Evolutionary conservation across 2,329 filamentous ascomycete species (phyloP).

Genomic region (Capronia coronata): DNA sequence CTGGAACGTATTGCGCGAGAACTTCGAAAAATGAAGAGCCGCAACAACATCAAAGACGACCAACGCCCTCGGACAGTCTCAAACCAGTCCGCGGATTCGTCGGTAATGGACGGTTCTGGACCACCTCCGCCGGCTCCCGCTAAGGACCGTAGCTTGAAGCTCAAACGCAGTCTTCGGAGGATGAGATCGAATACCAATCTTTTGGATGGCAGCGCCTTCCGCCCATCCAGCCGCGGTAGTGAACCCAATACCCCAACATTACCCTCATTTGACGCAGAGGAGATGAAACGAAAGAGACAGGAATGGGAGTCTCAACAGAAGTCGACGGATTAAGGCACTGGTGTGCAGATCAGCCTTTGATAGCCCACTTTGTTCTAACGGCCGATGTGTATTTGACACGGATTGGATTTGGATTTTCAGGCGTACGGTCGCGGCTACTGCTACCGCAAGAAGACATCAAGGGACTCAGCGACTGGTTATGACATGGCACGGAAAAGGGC

Average conservation of each 20-base stretch:
- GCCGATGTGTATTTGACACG: slow-evolving; percentile 9
- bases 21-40: slow-evolving; percentile 53
- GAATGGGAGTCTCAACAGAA: slow-evolving; percentile 43
- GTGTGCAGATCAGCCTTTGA: slow-evolving; percentile 13
- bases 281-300: slow-evolving; percentile 43
- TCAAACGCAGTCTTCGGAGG: slow-evolving; percentile 32
- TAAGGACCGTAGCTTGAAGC: slow-evolving; percentile 28
- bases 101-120: slow-evolving; percentile 11
- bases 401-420: slow-evolving; percentile 10
- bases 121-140: slow-evolving; percentile 18
- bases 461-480: slow-evolving; percentile 15
- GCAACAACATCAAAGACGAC: slow-evolving; percentile 44
- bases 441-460: slow-evolving; percentile 16
- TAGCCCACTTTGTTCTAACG: slow-evolving; percentile 14
- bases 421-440: slow-evolving; percentile 24
- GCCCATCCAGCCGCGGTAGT: slow-evolving; percentile 32
- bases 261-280: slow-evolving; percentile 45
- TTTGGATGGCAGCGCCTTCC: slow-evolving; percentile 28
- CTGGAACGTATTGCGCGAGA: slow-evolving; percentile 56
- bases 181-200: slow-evolving; percentile 34
- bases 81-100: slow-evolving; percentile 9
- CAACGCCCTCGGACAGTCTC: slow-evolving; percentile 18
- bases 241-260: slow-evolving; percentile 10
- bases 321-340: slow-evolving; percentile 4
- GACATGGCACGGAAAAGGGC: slow-evolving; percentile 18